Conservation (phyloP, 2,329 filamentous ascomycete genomes). For the Arthrobotrys iridis region DNA sequence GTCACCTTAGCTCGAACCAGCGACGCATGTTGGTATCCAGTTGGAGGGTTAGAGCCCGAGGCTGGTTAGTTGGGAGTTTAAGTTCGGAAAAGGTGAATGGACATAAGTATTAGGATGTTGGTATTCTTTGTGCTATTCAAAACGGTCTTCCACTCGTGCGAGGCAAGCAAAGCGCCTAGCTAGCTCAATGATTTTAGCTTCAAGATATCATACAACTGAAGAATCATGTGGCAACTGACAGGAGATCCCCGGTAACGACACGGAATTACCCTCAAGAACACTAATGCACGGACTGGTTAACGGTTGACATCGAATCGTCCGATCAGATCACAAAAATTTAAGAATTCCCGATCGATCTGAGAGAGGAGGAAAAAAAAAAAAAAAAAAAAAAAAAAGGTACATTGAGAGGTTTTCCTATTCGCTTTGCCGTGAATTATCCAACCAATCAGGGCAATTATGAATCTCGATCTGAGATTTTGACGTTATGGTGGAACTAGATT, state of each 20-base stretch:
- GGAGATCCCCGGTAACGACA: background rate
- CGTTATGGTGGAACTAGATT: background rate
- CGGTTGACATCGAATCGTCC: background rate
- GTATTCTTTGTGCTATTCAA: conserved; percentile 19
- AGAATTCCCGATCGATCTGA: conserved; percentile 6
- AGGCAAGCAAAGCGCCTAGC: conserved; percentile 3
- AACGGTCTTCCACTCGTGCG: conserved; percentile 24
- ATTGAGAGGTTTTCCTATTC: background rate
- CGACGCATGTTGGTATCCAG: conserved; percentile 29
- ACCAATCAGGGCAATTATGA: background rate
- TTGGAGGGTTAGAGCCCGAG: background rate
- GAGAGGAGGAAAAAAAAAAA: background rate
- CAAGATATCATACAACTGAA: conserved; percentile 14
- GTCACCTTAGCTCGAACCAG: conserved; percentile 10
- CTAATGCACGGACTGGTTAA: conserved; percentile 6
- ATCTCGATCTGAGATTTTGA: background rate
- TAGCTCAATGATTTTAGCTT: background rate
- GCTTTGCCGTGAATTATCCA: background rate
- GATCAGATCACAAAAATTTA: conserved; percentile 12
- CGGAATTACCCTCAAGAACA: background rate
- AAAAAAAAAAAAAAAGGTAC: background rate
- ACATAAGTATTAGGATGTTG: conserved; percentile 4
- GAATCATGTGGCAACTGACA: conserved; percentile 39
- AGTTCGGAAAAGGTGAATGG: background rate
- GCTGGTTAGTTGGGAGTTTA: background rate